Evolutionary conservation across 2,329 filamentous ascomycete genomes (phyloP), one percentile per base, ranked within the genome.

Genomic region (Cercospora citrullina): DNA sequence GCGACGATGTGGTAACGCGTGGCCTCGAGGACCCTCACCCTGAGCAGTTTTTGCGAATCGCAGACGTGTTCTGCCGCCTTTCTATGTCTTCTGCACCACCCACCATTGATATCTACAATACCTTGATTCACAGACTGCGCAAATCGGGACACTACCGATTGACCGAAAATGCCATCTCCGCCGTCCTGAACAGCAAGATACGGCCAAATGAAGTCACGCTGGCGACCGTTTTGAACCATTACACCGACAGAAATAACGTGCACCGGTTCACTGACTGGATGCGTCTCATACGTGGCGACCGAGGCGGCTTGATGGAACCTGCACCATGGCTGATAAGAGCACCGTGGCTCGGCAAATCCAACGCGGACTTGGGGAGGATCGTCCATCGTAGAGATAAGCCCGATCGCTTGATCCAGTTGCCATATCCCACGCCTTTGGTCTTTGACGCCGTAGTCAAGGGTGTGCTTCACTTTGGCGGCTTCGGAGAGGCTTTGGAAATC

Each of bases 61-160:
- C 70, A 30, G 80, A 82, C 64, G 78, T 87, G 18, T 85, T 82
- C 67, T 89, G 89, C 78, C 92, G 92, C 74, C 80, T 95, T 3
- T 83, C 92, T 16, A 80, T 87, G 3, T 88, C 87, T 2, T 77
- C 84, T 1, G 81, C 86, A 18, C 86, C 77, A 8, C 90, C 91
- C 0, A 87, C 87, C 69, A 84, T 91, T 39, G 83, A 88, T 71
- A 92, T 89, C 3, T 92, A 89, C 80, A 93, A 93, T 75, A 84
- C 85, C 12, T 83, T 95, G 28, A 84, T 94, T 2, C 77, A 86
- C n/a, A 86, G 87, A n/a, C 88, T 94, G 61, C 83, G 85, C 63
- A 61, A 62, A 8, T 45, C 65, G 1, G 60, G 71, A 12, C 55
- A 45, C 45, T 31, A 57, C 10, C 30, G 77, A 36, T 73, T 80